A percentile compares a stretch with the other conserved stretches of the same genome.
These are phyloP conservation scores for Annulohypoxylon maeteangense DNA, from an alignment of 495 filamentous ascomycete species.

Conservation along the genomic window DNA sequence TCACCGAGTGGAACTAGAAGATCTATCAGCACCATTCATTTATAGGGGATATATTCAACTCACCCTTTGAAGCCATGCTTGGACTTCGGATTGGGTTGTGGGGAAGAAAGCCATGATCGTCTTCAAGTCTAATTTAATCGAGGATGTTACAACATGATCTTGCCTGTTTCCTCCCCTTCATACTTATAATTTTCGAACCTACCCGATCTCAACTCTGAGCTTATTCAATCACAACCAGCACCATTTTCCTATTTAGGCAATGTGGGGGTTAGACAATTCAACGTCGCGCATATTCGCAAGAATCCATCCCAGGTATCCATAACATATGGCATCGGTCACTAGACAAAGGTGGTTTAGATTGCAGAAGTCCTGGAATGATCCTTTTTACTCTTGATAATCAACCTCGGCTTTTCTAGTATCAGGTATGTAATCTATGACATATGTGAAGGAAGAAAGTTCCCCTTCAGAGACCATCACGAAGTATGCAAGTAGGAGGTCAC, in stretches of 20 bases:
- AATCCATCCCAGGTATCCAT: neutral
- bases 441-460: neutral
- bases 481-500: neutral
- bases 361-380: neutral
- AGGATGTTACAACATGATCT: neutral
- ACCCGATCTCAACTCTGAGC: neutral
- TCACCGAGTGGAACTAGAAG: conserved; percentile 25
- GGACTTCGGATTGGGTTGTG: conserved; percentile 25
- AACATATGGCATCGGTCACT: neutral
- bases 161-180: neutral
- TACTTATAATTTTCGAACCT: conserved; percentile 25
- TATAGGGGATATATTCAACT: neutral
- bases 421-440: neutral
- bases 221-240: conserved; percentile 26
- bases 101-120: conserved; percentile 39
- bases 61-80: conserved; percentile 33
- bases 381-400: neutral
- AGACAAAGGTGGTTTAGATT: neutral
- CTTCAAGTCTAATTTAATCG: neutral
- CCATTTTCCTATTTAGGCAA: conserved; percentile 43
- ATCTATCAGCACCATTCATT: neutral
- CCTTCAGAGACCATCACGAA: neutral
- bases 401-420: too few species aligned
- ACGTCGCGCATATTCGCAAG: neutral
- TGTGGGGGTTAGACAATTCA: neutral